phyloP scores from a whole-genome alignment of 1,284 basidiomycete genomes.

The Boletus albobrunnescens region DNA sequence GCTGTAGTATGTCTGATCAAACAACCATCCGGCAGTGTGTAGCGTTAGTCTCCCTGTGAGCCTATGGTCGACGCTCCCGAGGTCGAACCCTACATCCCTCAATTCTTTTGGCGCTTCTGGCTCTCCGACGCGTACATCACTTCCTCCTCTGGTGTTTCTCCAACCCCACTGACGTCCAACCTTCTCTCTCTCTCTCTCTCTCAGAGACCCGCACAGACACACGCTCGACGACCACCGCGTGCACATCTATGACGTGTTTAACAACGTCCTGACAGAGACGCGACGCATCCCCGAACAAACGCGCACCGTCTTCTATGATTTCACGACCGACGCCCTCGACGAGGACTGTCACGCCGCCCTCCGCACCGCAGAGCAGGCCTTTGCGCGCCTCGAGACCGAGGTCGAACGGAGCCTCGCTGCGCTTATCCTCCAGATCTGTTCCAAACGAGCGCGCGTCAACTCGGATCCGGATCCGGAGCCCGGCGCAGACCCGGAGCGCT shows the following conservation, averaged over 20 bases:
- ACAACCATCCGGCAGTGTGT: neutral
- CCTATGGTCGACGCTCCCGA: neutral
- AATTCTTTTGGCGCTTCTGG: constrained; percentile 44
- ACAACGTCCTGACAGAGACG: constrained; percentile 46
- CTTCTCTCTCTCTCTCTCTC: neutral
- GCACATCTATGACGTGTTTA: constrained; percentile 49
- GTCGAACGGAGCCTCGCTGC: constrained; percentile 38
- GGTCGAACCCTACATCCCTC: constrained; percentile 37
- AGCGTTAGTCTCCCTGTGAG: neutral
- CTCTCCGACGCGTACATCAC: constrained; percentile 34
- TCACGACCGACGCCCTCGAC: constrained; percentile 34
- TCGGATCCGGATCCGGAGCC: neutral
- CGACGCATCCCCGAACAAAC: constrained; percentile 32
- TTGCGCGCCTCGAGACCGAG: constrained; percentile 40
- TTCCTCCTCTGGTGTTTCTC: neutral
- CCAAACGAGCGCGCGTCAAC: constrained; percentile 7
- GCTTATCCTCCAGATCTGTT: constrained; percentile 32
- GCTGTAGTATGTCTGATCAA: neutral
- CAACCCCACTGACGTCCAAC: neutral
- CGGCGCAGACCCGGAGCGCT: constrained; percentile 5
- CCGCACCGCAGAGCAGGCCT: constrained; percentile 39
- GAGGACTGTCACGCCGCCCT: constrained; percentile 35
- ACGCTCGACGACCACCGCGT: constrained; percentile 38
- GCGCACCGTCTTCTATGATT: constrained; percentile 42
- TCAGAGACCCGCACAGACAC: constrained; percentile 29